Base-by-base conservation (phyloP, 1,139 yeast species). In the Pneumocystis murina region DNA sequence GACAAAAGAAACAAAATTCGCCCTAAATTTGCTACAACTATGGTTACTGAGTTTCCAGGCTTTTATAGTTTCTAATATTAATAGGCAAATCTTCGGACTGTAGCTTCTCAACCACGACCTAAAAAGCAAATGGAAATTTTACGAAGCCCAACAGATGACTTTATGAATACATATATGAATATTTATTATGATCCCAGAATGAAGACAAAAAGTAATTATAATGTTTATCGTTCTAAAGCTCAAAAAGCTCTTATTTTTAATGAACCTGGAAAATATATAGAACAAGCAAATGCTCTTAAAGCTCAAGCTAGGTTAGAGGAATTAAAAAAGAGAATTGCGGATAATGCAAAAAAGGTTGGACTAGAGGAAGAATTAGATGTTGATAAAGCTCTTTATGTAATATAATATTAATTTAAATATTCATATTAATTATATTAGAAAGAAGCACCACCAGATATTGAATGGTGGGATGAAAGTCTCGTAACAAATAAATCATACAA, bases 381-480 rank as follows among this genome's bases (percentile, higher is more conserved):
- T 8, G 66, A 68, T 68, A 65, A 68, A 64, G 67, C 66, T 48
- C 64, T 70, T 67, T 38, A 65, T 69, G 62, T 65, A 67, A 30
- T 59, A 62, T 39, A 59, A 17, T 54, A 54, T 33, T 48, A 30
- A 38, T 24, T 12, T 38, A 16, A 58, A 41, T 59, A 48, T 64
- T 20, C 40, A 61, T 20, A 48, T 33, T 30, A 33, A 59, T 35
- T 36, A 10, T 86, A 79, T 70, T 73, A 74, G 64, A 76, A 77
- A 0, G 73, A 70, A 1, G 70, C 65, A 30, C 90, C 90, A 0
- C 92, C 92, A 0, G 68, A 67, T 14, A 75, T 83, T 2, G 95
- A 87, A 72, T 87, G 95, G 95, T 88, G 96, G 96, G 95, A 88
- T 72, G 73, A 76, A 65, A 82, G 82, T 10, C 79, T 77, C 2